Conservation (phyloP, 331 rosid genomes). For the Stylosanthes scabra region DNA sequence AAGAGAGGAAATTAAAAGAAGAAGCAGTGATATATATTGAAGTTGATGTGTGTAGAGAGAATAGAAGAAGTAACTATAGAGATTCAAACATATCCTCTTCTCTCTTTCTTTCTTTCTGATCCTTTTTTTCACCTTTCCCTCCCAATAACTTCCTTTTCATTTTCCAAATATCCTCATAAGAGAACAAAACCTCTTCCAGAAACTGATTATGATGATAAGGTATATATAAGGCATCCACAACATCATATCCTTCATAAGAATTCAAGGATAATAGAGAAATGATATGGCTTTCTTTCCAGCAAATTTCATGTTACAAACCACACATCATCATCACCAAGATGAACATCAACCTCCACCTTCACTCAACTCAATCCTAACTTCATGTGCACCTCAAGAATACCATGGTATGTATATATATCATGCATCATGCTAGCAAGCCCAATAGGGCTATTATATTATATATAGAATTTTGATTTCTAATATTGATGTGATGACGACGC, state of each 20-base stretch:
- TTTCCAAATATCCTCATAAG: constrained; percentile 38
- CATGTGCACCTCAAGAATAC: constrained; percentile 82
- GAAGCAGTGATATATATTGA: constrained; percentile 38
- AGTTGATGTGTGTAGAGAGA: constrained; percentile 23
- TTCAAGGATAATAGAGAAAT: constrained; percentile 43
- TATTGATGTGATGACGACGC: constrained; percentile 21
- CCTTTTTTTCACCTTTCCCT: constrained; percentile 28
- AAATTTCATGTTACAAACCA: constrained; percentile 81
- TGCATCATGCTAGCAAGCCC: neutral
- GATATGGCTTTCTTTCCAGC: constrained; percentile 82
- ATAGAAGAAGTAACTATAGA: constrained; percentile 23
- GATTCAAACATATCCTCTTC: constrained; percentile 34
- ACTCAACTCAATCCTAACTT: constrained; percentile 73
- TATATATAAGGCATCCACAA: constrained; percentile 38
- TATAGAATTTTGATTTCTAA: neutral
- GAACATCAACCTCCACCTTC: constrained; percentile 65
- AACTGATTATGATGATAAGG: constrained; percentile 53
- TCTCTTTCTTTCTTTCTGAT: constrained; percentile 5
- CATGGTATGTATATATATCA: constrained; percentile 55
- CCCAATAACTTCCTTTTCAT: constrained; percentile 25
- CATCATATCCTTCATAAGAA: constrained; percentile 43
- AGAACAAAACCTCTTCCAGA: constrained; percentile 38
- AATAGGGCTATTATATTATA: neutral
- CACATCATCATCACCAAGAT: constrained; percentile 53
- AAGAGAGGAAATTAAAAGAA: neutral